A percentile compares a stretch with the other conserved stretches of the same genome.
Conservation (phyloP, 805 yeast genomes). For the Nakazawaea laoshanensis region DNA sequence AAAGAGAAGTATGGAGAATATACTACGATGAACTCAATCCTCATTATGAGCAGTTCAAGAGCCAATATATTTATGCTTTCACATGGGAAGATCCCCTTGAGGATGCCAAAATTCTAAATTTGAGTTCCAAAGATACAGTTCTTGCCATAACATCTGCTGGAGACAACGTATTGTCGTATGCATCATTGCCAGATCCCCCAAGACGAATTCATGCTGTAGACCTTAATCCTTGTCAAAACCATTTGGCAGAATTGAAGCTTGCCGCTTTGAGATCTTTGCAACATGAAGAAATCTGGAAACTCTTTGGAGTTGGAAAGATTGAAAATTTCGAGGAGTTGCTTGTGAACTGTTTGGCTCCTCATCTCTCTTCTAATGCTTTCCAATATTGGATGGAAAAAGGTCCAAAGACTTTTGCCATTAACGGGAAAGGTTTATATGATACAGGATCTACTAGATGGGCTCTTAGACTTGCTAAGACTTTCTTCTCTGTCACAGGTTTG, state of each 20-base stretch:
- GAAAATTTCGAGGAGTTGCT: constrained; percentile 44
- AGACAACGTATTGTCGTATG: constrained; percentile 71
- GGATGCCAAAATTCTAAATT: constrained; percentile 58
- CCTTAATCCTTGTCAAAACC: constrained; percentile 77
- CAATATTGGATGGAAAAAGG: constrained; percentile 75
- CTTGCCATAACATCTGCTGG: constrained; percentile 84
- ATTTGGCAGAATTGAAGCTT: constrained; percentile 67
- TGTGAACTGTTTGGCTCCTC: constrained; percentile 49
- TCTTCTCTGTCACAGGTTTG: constrained; percentile 51
- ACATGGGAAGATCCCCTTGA: constrained; percentile 91
- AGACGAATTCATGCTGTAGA: constrained; percentile 78
- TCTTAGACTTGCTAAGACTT: constrained; percentile 51
- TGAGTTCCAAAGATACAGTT: constrained; percentile 59
- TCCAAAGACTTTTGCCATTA: constrained; percentile 40
- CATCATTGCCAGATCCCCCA: constrained; percentile 65
- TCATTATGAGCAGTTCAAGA: constrained; percentile 60
- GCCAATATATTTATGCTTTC: constrained; percentile 79
- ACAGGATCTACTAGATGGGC: constrained; percentile 90
- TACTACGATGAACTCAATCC: constrained; percentile 68
- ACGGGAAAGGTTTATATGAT: constrained; percentile 61
- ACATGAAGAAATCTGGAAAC: constrained; percentile 57
- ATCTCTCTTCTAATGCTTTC: constrained; percentile 71
- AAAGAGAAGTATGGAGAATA: constrained; percentile 69
- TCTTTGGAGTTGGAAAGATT: constrained; percentile 71
- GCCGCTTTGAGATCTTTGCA: constrained; percentile 56